Conservation (phyloP, 1,139 yeast genomes). For the Kluyveromyces marxianus region DNA sequence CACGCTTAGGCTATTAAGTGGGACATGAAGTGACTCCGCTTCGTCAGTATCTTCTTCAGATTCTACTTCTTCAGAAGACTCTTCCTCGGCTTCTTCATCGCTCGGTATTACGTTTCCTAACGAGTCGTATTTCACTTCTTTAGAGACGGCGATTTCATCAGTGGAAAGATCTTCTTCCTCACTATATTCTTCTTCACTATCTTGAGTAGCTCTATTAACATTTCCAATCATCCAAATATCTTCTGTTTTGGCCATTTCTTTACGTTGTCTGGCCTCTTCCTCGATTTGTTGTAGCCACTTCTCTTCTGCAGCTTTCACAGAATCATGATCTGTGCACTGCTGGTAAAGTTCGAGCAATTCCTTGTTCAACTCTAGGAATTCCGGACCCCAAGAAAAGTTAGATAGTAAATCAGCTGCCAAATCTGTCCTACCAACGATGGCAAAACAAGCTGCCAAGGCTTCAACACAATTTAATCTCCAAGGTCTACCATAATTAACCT, state of each 20-base stretch:
- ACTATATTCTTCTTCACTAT: slow-evolving; percentile 18
- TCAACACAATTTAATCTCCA: slow-evolving; percentile 96
- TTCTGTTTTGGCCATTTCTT: slow-evolving; percentile 40
- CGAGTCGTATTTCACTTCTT: slow-evolving; percentile 13
- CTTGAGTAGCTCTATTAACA: slow-evolving; percentile 41
- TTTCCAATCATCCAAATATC: slow-evolving; percentile 81
- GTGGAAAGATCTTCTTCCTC: slow-evolving; percentile 14
- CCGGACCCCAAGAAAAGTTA: slow-evolving; percentile 89
- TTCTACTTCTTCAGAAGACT: not conserved
- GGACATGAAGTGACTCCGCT: too few relatives aligned
- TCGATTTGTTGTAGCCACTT: slow-evolving; percentile 67
- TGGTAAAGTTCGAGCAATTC: slow-evolving; percentile 72
- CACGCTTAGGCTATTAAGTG: not conserved
- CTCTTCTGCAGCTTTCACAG: slow-evolving; percentile 66
- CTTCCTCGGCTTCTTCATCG: slow-evolving; percentile 8
- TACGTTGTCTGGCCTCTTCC: slow-evolving; percentile 59
- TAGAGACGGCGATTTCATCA: slow-evolving; percentile 9
- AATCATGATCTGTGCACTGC: slow-evolving; percentile 71
- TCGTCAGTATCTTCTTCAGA: not conserved
- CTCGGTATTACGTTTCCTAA: slow-evolving; percentile 21
- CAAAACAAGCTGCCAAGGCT: slow-evolving; percentile 95
- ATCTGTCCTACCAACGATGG: slow-evolving; percentile 83
- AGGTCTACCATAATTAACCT: slow-evolving; percentile 94
- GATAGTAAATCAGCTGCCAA: slow-evolving; percentile 76
- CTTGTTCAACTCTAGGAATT: slow-evolving; percentile 73